Base-by-base conservation (phyloP, 2,329 filamentous ascomycete species). In the Talaromyces atroroseus region DNA sequence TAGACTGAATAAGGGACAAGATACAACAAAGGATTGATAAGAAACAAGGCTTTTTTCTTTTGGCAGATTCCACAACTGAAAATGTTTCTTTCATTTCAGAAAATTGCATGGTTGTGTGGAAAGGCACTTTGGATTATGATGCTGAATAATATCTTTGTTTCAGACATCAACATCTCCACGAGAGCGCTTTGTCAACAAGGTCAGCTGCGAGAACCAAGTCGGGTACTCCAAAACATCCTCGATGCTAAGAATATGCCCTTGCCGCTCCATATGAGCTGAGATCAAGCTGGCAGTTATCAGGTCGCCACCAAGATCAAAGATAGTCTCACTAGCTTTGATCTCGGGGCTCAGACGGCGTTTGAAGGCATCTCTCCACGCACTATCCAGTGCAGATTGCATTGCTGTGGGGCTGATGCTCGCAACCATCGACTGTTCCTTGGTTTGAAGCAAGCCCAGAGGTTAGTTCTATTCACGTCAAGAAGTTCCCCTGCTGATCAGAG, bases 391-490 rank as follows among this genome's bases (percentile, higher is more conserved):
- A 42, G 38, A 42, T 42, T 42, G 3, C 14, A 42, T 42, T 42
- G 38, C 38, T 42, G 38, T 42, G 18, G 38, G 18, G 38, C 38
- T 42, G 38, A 42, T 20, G 38, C 38, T 42, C 38, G 14, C 18
- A 20, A 42, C 38, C 38, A 42, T 42, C 38, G 10, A 42, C 38
- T 42, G 38, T 42, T 42, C 38, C 38, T 42, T 42, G 14, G 38
- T 42, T 20, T 8, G 71, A 0, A 76, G 24, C 24, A 26, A 26
- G 24, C 24, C 24, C 24, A 26, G 24, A 26, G 24, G 24, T 26
- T 26, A 26, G 24, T 26, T 26, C 24, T 26, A 26, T 26, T 26
- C 24, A 26, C 24, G 24, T 26, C 24, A 26, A 26, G 24, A 26
- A 26, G 24, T 26, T 26, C 24, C 24, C 24, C 24, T 26, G 24